phyloP scores from a whole-genome alignment of 2,329 filamentous ascomycete species.

The Fusarium sp. region DNA sequence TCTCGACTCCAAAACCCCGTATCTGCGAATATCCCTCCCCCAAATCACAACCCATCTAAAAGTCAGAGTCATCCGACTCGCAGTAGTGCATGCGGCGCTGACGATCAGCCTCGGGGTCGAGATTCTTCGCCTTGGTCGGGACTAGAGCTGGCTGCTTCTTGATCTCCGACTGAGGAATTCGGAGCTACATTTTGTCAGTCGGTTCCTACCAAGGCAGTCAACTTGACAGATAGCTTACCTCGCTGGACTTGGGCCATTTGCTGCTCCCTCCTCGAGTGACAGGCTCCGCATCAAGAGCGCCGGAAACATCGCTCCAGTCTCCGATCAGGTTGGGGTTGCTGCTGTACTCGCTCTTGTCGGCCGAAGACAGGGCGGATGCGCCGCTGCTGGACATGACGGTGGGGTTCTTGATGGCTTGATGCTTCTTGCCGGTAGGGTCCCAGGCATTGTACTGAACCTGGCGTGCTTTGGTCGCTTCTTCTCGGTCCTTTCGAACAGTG shows the following conservation, averaged over 20 bases:
- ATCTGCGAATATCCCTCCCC: neutral
- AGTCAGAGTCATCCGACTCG: constrained; percentile 38
- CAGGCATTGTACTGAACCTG: constrained; percentile 45
- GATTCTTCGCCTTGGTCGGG: constrained; percentile 9
- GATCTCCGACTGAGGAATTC: constrained; percentile 30
- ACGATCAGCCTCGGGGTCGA: constrained; percentile 27
- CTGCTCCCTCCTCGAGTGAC: constrained; percentile 11
- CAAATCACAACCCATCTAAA: constrained; percentile 1
- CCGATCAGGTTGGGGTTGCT: constrained; percentile 25
- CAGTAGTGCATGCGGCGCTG: constrained; percentile 34
- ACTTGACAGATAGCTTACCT: constrained; percentile 17
- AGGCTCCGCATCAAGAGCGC: neutral
- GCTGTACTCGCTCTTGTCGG: neutral
- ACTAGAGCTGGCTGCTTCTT: constrained; percentile 22
- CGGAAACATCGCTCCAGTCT: constrained; percentile 9
- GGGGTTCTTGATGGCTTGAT: constrained; percentile 36
- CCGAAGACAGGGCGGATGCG: constrained; percentile 14
- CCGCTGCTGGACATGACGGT: constrained; percentile 34
- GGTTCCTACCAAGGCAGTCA: neutral
- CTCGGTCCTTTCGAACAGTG: constrained; percentile 35
- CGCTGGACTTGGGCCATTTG: constrained; percentile 41
- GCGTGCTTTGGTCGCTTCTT: neutral
- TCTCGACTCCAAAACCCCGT: neutral
- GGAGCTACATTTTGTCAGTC: constrained; percentile 12
- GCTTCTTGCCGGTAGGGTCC: constrained; percentile 40